phyloP scores from a whole-genome alignment of 2,329 filamentous ascomycete genomes.

The Periconia macrospinosa region DNA sequence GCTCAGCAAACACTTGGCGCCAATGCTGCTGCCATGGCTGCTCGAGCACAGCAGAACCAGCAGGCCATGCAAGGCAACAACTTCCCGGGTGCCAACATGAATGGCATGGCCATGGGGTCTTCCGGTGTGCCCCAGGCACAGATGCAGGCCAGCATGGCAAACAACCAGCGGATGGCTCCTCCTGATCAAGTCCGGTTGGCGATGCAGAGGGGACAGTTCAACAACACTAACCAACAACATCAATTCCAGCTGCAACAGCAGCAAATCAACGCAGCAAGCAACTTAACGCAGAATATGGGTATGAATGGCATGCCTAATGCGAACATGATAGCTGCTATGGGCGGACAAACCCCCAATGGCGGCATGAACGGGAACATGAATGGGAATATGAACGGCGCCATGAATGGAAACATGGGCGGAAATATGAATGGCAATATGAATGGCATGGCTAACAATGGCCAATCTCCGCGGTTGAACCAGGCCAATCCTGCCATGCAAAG shows the following conservation, averaged over 20 bases:
- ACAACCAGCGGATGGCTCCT: slow-evolving; percentile 60
- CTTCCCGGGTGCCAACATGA: slow-evolving; percentile 52
- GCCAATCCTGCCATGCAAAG: slow-evolving; percentile 33
- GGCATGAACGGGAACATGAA: slow-evolving; percentile 40
- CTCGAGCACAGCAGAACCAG: slow-evolving; percentile 37
- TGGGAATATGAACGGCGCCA: slow-evolving; percentile 33
- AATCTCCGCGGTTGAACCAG: slow-evolving; percentile 38
- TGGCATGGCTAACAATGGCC: slow-evolving; percentile 37
- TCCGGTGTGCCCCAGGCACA: slow-evolving; percentile 70
- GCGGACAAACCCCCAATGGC: slow-evolving; percentile 10
- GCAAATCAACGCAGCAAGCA: slow-evolving; percentile 41
- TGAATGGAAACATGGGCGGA: slow-evolving; percentile 28
- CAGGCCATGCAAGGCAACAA: slow-evolving; percentile 53
- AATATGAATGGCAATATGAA: slow-evolving; percentile 38
- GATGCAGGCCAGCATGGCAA: slow-evolving; percentile 62
- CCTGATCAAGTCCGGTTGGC: slow-evolving; percentile 43
- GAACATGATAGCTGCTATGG: slow-evolving; percentile 37
- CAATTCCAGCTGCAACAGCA: slow-evolving; percentile 43
- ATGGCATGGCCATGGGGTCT: slow-evolving; percentile 55
- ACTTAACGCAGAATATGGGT: slow-evolving; percentile 32
- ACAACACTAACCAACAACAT: slow-evolving; percentile 35
- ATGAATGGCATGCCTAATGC: slow-evolving; percentile 40
- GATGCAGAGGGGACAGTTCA: slow-evolving; percentile 40
- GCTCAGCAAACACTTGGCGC: slow-evolving; percentile 34
- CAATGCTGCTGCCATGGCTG: slow-evolving; percentile 33